Conservation (phyloP, 2,329 filamentous ascomycete species). For the Rhynchosporium secalis region DNA sequence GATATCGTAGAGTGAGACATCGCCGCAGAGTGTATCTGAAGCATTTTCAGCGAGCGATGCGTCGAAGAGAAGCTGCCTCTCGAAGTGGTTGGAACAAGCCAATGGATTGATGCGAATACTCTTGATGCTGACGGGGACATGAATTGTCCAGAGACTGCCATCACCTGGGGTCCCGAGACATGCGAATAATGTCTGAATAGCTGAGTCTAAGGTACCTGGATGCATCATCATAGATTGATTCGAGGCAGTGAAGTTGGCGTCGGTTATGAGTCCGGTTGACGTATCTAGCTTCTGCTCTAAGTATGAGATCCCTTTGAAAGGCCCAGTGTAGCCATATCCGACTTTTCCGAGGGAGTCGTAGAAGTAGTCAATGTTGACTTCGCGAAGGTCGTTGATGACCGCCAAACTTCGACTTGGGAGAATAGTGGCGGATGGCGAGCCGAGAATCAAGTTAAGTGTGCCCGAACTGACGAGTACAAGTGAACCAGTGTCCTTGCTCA, state of each 20-base stretch:
- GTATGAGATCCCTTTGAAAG: constrained; percentile 12
- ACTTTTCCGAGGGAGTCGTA: constrained; percentile 5
- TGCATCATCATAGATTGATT: constrained; percentile 44
- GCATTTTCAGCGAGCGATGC: constrained; percentile 10
- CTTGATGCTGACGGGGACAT: constrained; percentile 30
- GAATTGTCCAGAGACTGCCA: constrained; percentile 27
- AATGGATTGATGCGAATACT: constrained; percentile 29
- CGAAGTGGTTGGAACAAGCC: constrained; percentile 3
- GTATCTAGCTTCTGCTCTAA: constrained; percentile 15
- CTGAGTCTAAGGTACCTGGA: constrained; percentile 56
- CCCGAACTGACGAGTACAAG: constrained; percentile 15
- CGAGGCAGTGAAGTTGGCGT: constrained; percentile 3
- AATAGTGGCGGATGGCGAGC: background rate
- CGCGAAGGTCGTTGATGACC: constrained; percentile 18
- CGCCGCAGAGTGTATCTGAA: constrained; percentile 4
- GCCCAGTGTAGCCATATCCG: constrained; percentile 16
- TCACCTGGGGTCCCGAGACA: constrained; percentile 28
- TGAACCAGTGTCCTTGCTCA: constrained; percentile 17
- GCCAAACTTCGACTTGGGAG: constrained; percentile 9
- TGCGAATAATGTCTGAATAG: constrained; percentile 53
- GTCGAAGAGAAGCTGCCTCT: constrained; percentile 6
- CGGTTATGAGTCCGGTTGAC: constrained; percentile 9
- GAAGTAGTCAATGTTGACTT: constrained; percentile 13
- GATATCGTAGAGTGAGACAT: constrained; percentile 19
- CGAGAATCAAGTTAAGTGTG: constrained; percentile 5